A percentile compares a stretch with the other conserved stretches of the same genome.
Evolutionary conservation across 257 asterid genomes (phyloP).

Genomic region (Capsicum baccatum): DNA sequence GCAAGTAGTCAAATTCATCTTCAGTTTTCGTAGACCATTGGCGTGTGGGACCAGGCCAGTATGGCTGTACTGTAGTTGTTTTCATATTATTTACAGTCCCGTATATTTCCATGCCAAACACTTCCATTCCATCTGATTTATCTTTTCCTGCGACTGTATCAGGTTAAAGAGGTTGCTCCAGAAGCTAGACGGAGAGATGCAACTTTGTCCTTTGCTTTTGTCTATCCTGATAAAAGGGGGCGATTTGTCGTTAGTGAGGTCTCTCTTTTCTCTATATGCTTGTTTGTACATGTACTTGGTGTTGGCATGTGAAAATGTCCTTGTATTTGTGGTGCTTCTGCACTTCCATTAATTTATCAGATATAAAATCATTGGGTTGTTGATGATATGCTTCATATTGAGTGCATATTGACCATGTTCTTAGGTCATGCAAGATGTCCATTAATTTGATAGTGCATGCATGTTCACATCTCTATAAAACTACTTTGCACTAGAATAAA

Average conservation of each 20-base stretch:
- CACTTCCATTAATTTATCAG: neutral
- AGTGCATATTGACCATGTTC: neutral
- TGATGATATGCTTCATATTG: neutral
- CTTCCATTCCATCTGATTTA: neutral
- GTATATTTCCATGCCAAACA: neutral
- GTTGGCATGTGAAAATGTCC: neutral
- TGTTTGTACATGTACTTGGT: neutral
- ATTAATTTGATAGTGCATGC: neutral
- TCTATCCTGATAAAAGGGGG: conserved; percentile 78
- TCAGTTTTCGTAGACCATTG: neutral
- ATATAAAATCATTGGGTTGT: neutral
- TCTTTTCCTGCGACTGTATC: conserved; percentile 24
- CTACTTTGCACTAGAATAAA: neutral
- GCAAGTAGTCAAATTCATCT: neutral
- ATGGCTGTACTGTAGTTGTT: neutral
- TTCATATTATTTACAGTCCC: neutral
- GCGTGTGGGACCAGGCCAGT: neutral
- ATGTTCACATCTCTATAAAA: neutral
- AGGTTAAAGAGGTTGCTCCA: conserved; percentile 85
- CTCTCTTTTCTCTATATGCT: neutral
- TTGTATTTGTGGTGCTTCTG: neutral
- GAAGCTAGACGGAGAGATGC: conserved; percentile 85
- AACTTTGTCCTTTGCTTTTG: conserved; percentile 67
- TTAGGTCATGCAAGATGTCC: neutral
- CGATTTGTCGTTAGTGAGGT: conserved; percentile 79